Base-by-base conservation (phyloP, 768 basidiomycete species). In the Crepidotus variabilis region DNA sequence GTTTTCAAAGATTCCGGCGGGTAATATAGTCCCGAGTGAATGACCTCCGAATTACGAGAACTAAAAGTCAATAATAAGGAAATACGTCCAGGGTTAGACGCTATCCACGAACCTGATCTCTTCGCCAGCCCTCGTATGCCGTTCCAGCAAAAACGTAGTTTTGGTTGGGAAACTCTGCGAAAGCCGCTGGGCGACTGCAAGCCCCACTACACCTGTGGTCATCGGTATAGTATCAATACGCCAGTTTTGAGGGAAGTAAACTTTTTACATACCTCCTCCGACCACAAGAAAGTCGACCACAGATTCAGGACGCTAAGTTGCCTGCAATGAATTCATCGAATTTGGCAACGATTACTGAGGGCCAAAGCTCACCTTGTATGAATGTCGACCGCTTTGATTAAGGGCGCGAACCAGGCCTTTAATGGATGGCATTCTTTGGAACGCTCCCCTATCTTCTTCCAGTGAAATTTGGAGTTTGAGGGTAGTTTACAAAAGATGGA, bases 21-120 rank as follows among this genome's bases (percentile, higher is more conserved):
- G 65, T 96, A 96, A 66, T 94, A 93, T 1, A 94, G 74, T 22
- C 92, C 92, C 58, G 91, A 87, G 73, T 98, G 95, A 23, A 98
- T 89, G 21, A 98, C 95, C 66, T 97, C 95, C 0, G 94, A 95
- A 68, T 96, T 97, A 14, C 95, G 84, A 39, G 92, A 94, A 68
- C 94, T 94, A 46, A 20, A 48, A 47, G 8, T 18, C 36, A 18
- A 16, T 50, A 39, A 46, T 57, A 21, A 53, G 35, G 51, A 39
- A 34, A 46, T 24, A 36, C 21, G 10, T n/a, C 22, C 54, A 13
- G n/a, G 14, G 23, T 24, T 11, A 49, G 24, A 33, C 46, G 35
- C 5, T 47, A 23, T 20, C 51, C 35, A 52, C 63, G 20, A 63
- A 86, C 92, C 92, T 96, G 20, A 77, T 96, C 69, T 98, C 95